phyloP scores from a whole-genome alignment of 1,284 basidiomycete species.

The Fomes fomentarius region DNA sequence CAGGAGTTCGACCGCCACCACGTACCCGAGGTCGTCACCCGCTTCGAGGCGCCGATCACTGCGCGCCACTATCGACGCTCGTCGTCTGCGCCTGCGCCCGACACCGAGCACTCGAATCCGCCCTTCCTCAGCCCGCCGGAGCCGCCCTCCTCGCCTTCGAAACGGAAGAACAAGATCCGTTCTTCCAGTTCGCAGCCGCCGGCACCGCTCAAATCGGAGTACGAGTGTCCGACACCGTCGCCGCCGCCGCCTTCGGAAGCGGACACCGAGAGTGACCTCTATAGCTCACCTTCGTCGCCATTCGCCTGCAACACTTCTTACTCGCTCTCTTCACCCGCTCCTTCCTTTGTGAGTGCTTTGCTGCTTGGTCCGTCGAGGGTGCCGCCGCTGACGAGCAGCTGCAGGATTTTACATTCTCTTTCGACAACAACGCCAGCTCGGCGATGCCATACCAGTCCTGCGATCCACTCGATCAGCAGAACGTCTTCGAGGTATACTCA shows the following conservation, averaged over 20 bases:
- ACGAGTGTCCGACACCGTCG: constrained; percentile 24
- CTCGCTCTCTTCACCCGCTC: constrained; percentile 41
- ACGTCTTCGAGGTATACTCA: constrained; percentile 20
- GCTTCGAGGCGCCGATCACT: constrained; percentile 74
- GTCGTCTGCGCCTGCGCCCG: constrained; percentile 47
- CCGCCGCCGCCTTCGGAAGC: constrained; percentile 25
- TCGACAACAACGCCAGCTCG: constrained; percentile 35
- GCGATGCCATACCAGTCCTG: constrained; percentile 30
- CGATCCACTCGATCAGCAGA: constrained; percentile 34
- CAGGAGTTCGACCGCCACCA: constrained; percentile 73
- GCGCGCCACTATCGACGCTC: constrained; percentile 58
- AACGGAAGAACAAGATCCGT: constrained; percentile 29
- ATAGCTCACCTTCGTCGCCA: constrained; percentile 32
- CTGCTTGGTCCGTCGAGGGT: background rate
- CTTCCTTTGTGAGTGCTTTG: constrained; percentile 50
- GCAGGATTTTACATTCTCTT: constrained; percentile 54
- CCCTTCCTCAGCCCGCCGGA: constrained; percentile 30
- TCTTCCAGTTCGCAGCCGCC: constrained; percentile 39
- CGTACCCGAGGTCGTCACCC: constrained; percentile 63
- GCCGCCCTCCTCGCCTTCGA: constrained; percentile 23
- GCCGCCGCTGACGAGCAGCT: constrained; percentile 25
- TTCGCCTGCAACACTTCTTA: constrained; percentile 24
- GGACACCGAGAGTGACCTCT: constrained; percentile 29
- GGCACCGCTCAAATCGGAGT: constrained; percentile 14
- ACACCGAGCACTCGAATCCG: constrained; percentile 34